These are phyloP conservation scores for Alisma plantagoaquatica DNA, from an alignment of 106 monocot genomes.

Conservation along the genomic window DNA sequence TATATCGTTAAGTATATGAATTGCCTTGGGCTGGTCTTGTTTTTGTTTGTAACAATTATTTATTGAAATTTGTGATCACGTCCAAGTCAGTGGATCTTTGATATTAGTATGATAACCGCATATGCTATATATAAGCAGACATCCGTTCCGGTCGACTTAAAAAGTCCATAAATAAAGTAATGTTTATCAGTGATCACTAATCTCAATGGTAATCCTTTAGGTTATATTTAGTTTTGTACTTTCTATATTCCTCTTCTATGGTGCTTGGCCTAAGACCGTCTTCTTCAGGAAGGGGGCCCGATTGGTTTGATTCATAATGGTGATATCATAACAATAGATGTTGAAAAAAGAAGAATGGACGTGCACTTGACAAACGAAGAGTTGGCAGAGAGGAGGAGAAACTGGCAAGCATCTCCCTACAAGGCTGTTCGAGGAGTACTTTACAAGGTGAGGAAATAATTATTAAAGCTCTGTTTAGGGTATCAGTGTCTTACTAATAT, in stretches of 20 bases:
- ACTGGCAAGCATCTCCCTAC: constrained; percentile 64
- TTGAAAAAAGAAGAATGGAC: constrained; percentile 63
- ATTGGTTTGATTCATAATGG: constrained; percentile 84
- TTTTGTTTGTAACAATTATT: too few species aligned
- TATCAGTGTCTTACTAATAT: not conserved
- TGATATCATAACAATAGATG: constrained; percentile 84
- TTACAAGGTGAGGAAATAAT: constrained; percentile 43
- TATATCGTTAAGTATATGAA: too few species aligned
- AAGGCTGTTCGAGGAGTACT: constrained; percentile 72
- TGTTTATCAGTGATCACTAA: too few species aligned
- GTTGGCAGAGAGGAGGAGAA: constrained; percentile 58
- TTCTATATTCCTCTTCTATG: too few species aligned
- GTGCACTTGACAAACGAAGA: constrained; percentile 58
- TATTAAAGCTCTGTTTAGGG: not conserved
- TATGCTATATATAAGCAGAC: too few species aligned
- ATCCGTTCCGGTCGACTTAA: too few species aligned
- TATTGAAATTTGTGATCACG: too few species aligned
- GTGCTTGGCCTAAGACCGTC: not conserved
- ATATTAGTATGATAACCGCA: too few species aligned
- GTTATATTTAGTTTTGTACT: not conserved
- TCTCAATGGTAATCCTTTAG: not conserved
- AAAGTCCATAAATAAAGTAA: too few species aligned
- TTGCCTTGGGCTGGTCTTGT: too few species aligned
- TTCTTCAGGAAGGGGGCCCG: constrained; percentile 82
- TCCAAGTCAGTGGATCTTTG: too few species aligned